Conservation (phyloP, 768 basidiomycete species). For the Psilocybe azurescens region DNA sequence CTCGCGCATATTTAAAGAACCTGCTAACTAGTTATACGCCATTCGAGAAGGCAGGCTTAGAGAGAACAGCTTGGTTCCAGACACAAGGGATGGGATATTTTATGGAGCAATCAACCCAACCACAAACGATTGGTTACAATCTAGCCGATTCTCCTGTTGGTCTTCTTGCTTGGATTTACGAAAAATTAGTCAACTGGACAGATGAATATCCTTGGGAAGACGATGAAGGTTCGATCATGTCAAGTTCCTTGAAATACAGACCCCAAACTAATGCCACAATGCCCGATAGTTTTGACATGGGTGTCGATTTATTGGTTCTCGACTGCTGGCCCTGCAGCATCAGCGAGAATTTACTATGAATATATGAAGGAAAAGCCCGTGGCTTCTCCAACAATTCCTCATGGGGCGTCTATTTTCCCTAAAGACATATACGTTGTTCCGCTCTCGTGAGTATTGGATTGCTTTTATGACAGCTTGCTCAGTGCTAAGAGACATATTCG, state of each 20-base stretch:
- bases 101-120: constrained; percentile 46
- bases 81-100: constrained; percentile 43
- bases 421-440: constrained; percentile 45
- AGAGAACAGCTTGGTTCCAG: constrained; percentile 33
- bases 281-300: constrained; percentile 57
- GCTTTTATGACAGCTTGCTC: background rate
- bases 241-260: background rate
- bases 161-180: constrained; percentile 58
- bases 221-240: constrained; percentile 46
- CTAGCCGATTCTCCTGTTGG: constrained; percentile 65
- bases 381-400: constrained; percentile 38
- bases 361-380: constrained; percentile 22
- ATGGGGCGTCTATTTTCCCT: constrained; percentile 59
- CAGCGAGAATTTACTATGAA: constrained; percentile 66
- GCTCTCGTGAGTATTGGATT: constrained; percentile 26
- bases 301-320: constrained; percentile 65
- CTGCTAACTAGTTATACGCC: constrained; percentile 32
- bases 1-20: constrained; percentile 29
- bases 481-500: background rate
- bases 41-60: constrained; percentile 39
- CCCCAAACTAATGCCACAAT: background rate
- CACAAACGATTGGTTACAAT: constrained; percentile 60
- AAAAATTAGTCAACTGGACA: constrained; percentile 53
- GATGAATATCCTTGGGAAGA: constrained; percentile 63
- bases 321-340: constrained; percentile 60